These are phyloP conservation scores for Boechera divaricarpa DNA, from an alignment of 345 rosid genomes.

Conservation along the genomic window DNA sequence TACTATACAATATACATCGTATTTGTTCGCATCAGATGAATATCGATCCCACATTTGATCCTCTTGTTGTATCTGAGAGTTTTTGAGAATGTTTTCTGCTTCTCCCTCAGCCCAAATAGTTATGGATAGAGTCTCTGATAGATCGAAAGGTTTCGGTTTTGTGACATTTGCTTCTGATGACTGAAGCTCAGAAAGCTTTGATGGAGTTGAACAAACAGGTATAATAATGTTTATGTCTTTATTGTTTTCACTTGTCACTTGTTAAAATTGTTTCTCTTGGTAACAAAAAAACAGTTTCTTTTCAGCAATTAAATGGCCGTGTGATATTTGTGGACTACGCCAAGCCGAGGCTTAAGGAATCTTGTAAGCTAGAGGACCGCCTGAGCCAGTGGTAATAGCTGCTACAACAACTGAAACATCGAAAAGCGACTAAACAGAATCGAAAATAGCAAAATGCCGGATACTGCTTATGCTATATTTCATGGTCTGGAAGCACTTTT, in stretches of 20 bases:
- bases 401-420: background rate
- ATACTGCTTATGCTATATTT: background rate
- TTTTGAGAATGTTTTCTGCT: background rate
- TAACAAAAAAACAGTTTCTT: conserved; percentile 28
- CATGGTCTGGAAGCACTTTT: too few species aligned
- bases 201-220: conserved; percentile 79
- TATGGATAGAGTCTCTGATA: conserved; percentile 65
- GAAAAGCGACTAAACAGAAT: conserved; percentile 9
- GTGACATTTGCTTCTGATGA: conserved; percentile 82
- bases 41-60: background rate
- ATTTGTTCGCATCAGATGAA: background rate
- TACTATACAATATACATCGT: background rate
- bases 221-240: background rate
- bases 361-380: conserved; percentile 95
- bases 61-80: background rate
- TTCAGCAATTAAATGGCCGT: conserved; percentile 70
- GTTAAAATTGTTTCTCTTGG: background rate
- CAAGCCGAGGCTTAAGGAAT: too few species aligned
- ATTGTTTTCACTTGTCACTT: background rate
- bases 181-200: conserved; percentile 71
- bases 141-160: conserved; percentile 85
- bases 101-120: conserved; percentile 65
- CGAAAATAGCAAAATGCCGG: too few species aligned
- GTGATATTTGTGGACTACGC: conserved; percentile 75
- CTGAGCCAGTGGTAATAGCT: conserved; percentile 45